Conservation (phyloP, 257 asterid genomes). For the Petunia axillaris region DNA sequence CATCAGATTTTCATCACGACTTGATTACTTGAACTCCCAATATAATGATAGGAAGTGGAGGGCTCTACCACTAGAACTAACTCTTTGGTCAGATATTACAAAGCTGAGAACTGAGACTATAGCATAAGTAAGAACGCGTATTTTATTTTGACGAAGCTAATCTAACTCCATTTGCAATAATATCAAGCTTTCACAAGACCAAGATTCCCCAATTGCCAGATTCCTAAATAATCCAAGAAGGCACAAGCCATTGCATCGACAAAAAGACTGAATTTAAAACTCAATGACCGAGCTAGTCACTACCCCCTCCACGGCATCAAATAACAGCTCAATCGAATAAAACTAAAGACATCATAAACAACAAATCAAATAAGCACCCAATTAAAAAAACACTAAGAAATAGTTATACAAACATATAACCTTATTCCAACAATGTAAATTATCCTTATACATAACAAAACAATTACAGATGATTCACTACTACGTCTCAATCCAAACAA, state of each 20-base stretch:
- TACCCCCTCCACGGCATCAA: fast-evolving
- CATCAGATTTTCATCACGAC: too few species aligned
- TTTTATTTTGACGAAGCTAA: too few species aligned
- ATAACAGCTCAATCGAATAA: not conserved
- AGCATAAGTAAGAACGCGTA: too few species aligned
- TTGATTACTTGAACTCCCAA: too few species aligned
- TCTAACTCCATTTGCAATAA: too few species aligned
- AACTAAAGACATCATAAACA: not conserved
- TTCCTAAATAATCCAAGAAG: not conserved
- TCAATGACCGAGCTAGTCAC: not conserved
- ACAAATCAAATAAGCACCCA: not conserved
- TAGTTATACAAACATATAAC: not conserved
- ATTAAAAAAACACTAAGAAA: not conserved
- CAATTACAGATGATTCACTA: not conserved
- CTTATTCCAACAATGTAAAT: not conserved
- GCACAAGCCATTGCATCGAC: not conserved
- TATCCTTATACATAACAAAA: not conserved
- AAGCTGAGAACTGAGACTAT: too few species aligned
- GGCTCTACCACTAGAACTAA: too few species aligned
- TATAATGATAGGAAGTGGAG: too few species aligned
- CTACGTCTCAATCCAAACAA: not conserved
- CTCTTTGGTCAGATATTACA: too few species aligned
- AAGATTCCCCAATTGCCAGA: not conserved
- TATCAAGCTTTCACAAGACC: not conserved
- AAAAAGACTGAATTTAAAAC: not conserved